phyloP scores from a whole-genome alignment of 225 moss, liverwort and hornwort species.

The Marchantia paleacea region DNA sequence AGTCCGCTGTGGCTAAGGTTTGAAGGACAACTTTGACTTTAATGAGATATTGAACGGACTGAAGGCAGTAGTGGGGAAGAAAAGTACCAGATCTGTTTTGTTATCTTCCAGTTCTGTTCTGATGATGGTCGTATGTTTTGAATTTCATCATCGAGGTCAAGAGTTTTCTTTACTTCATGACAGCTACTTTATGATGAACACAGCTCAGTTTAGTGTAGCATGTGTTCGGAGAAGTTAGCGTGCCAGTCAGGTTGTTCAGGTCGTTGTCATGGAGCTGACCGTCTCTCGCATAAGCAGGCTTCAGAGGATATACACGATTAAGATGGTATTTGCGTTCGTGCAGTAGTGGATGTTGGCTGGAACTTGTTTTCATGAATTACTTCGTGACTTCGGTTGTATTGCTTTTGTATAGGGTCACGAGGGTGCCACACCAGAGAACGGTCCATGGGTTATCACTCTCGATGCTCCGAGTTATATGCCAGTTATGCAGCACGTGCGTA shows the following conservation, averaged over 20 bases:
- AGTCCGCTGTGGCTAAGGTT: constrained; percentile 51
- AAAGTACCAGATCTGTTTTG: too few relatives aligned
- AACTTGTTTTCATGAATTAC: neutral
- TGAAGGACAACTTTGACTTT: neutral
- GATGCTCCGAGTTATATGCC: constrained; percentile 55
- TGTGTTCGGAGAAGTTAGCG: neutral
- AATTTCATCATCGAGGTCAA: neutral
- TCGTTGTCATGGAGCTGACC: neutral
- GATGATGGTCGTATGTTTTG: neutral
- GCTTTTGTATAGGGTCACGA: constrained; percentile 39
- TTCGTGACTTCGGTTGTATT: neutral
- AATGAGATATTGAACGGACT: neutral
- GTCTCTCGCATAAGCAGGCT: neutral
- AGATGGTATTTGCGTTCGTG: neutral
- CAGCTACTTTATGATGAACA: neutral
- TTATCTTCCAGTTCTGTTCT: too few relatives aligned
- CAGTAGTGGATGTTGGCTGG: neutral
- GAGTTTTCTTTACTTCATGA: neutral
- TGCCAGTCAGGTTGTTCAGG: neutral
- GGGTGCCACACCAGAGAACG: constrained; percentile 42
- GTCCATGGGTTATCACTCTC: constrained; percentile 56
- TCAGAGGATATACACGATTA: neutral
- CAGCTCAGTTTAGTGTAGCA: neutral
- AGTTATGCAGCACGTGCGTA: constrained; percentile 50
- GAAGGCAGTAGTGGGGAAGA: neutral